Conservation (phyloP, 108 stramenopile genomes). For the Bacterosira constricta region DNA sequence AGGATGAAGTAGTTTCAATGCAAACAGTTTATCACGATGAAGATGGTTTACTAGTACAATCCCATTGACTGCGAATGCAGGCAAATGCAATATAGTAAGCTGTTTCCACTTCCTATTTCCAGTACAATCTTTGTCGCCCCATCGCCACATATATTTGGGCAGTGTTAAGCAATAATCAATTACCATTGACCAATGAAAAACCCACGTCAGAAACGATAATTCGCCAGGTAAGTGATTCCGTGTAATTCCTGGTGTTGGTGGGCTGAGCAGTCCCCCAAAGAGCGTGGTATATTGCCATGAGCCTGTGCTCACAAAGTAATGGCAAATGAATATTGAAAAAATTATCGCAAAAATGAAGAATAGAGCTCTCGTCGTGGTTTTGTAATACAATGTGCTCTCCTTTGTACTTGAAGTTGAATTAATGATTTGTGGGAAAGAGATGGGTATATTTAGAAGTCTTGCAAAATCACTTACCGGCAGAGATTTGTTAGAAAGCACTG, state of each 20-base stretch:
- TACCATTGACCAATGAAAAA: conserved; percentile 45
- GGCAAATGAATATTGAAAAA: conserved; percentile 2
- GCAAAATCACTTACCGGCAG: conserved; percentile 33
- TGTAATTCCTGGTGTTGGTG: conserved; percentile 1
- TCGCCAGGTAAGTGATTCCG: conserved; percentile 8
- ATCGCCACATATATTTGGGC: conserved; percentile 32
- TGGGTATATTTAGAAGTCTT: too few relatives aligned
- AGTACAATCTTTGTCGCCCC: conserved; percentile 32
- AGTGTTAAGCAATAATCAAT: conserved; percentile 20
- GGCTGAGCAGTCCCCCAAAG: conserved; percentile 25
- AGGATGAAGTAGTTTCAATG: conserved; percentile 27
- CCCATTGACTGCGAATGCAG: conserved; percentile 27
- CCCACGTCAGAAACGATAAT: conserved; percentile 33
- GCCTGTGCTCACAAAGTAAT: conserved; percentile 1
- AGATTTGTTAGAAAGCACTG: conserved; percentile 8
- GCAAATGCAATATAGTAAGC: conserved; percentile 28
- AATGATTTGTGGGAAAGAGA: not conserved
- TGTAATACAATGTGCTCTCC: conserved; percentile 20
- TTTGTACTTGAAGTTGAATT: not conserved
- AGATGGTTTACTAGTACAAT: conserved; percentile 42
- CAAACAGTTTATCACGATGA: conserved; percentile 25
- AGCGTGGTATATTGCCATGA: conserved; percentile 22
- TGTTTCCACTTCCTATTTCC: conserved; percentile 27
- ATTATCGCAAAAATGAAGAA: not conserved
- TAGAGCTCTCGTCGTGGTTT: conserved; percentile 9